Evolutionary conservation across 306 rosid species (phyloP).

Genomic region (Sicyos baderoa): DNA sequence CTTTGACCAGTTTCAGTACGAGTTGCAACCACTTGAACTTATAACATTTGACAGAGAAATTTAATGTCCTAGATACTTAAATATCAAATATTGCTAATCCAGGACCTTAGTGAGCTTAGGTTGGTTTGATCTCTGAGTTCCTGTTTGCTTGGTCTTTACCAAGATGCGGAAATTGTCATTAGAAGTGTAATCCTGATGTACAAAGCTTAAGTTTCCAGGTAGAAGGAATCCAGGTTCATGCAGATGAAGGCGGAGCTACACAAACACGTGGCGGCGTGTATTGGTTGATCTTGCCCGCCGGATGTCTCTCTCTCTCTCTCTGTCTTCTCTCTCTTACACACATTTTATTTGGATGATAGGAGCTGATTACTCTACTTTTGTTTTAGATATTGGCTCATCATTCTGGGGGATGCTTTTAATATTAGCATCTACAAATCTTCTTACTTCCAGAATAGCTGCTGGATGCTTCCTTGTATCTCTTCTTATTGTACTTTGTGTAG

Average conservation of each 20-base stretch:
- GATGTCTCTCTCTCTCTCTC: constrained; percentile 51
- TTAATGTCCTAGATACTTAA: not conserved
- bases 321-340: not conserved
- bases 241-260: constrained; percentile 79
- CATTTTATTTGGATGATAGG: not conserved
- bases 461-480: constrained; percentile 75
- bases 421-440: constrained; percentile 73
- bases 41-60: not conserved
- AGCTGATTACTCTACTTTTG: not conserved
- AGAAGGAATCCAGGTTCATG: constrained; percentile 80
- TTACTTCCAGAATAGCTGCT: constrained; percentile 83
- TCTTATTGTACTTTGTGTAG: constrained; percentile 66
- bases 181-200: not conserved
- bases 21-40: not conserved
- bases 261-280: constrained; percentile 79
- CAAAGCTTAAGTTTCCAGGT: constrained; percentile 38
- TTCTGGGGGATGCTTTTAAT: constrained; percentile 94
- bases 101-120: not conserved
- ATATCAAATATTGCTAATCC: not conserved
- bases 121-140: not conserved
- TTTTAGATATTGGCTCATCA: constrained; percentile 84
- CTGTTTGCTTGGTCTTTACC: not conserved
- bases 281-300: constrained; percentile 88
- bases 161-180: not conserved
- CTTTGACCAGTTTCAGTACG: not conserved